Evolutionary conservation across 306 rosid species (phyloP).

Genomic region (Coriaria nepalensis): DNA sequence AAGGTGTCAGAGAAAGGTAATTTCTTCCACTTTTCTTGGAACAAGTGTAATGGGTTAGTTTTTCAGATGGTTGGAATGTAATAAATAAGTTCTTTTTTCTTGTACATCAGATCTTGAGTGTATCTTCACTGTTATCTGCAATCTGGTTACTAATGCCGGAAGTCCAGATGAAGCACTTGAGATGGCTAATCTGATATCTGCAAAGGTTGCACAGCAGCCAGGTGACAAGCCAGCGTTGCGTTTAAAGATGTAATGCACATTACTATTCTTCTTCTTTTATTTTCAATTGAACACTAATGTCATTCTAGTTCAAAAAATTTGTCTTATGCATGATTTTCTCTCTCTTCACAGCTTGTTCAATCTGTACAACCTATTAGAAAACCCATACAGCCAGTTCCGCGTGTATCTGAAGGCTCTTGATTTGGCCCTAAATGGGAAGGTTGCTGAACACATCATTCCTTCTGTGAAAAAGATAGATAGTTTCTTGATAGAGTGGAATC

Average conservation of each 20-base stretch:
- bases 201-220: slow-evolving; percentile 57
- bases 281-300: neutral
- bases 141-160: slow-evolving; percentile 62
- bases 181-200: slow-evolving; percentile 57
- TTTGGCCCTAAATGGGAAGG: slow-evolving; percentile 70
- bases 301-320: neutral
- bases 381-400: slow-evolving; percentile 56
- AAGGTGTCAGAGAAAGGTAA: slow-evolving; percentile 93
- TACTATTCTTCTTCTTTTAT: slow-evolving; percentile 3
- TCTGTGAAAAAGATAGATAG: slow-evolving; percentile 67
- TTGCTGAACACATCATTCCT: slow-evolving; percentile 53
- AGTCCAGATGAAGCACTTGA: slow-evolving; percentile 63
- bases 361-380: slow-evolving; percentile 76
- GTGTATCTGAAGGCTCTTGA: slow-evolving; percentile 66
- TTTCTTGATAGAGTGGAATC: slow-evolving; percentile 85
- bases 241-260: slow-evolving; percentile 53
- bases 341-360: slow-evolving; percentile 55
- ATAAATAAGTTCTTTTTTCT: slow-evolving; percentile 8
- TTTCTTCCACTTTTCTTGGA: neutral
- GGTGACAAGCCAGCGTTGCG: slow-evolving; percentile 71
- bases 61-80: neutral
- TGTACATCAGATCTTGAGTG: slow-evolving; percentile 58
- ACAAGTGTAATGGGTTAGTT: neutral
- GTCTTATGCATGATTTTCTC: slow-evolving; percentile 2
- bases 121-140: slow-evolving; percentile 70